Percentiles rank a stretch among this genome's conserved stretches.
Evolutionary conservation across 2,329 filamentous ascomycete species (phyloP).

Genomic region (Chrysoporthe austroafricana): DNA sequence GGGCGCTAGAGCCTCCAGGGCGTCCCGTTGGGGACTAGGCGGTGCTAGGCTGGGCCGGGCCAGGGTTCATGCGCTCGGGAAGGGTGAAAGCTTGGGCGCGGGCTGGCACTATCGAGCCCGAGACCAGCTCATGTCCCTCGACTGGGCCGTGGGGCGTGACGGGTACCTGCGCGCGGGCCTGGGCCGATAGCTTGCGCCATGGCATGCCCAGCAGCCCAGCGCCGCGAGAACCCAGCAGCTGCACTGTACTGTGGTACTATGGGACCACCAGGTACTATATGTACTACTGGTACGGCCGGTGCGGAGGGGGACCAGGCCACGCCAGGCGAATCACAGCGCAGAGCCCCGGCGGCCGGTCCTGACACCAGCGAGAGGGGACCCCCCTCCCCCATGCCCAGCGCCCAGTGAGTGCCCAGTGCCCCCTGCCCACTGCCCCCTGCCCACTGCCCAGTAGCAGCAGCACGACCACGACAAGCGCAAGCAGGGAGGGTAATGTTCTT

Average conservation of each 20-base stretch:
- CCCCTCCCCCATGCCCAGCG: no score
- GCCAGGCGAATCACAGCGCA: no score
- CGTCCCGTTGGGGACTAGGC: background rate
- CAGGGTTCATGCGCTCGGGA: slow-evolving; percentile 3
- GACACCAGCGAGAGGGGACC: no score
- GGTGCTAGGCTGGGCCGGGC: background rate
- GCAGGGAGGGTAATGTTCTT: background rate
- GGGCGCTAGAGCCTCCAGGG: slow-evolving; percentile 11
- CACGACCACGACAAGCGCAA: no score
- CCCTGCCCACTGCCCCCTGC: no score
- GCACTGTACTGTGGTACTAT: background rate
- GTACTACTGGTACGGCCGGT: no score
- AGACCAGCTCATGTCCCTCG: slow-evolving; percentile 4
- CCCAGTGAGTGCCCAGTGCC: no score
- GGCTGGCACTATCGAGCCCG: background rate
- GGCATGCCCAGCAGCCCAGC: background rate
- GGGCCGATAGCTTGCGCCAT: slow-evolving; percentile 1
- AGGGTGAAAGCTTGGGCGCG: background rate
- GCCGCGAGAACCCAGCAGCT: no score
- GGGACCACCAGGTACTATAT: no score
- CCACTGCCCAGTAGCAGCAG: no score
- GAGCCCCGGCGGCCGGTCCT: no score
- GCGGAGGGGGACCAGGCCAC: no score
- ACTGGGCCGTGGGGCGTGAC: background rate
- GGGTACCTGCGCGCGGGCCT: slow-evolving; percentile 12